Conservation (phyloP, 768 basidiomycete genomes). For the Phaeolepiota aurea region DNA sequence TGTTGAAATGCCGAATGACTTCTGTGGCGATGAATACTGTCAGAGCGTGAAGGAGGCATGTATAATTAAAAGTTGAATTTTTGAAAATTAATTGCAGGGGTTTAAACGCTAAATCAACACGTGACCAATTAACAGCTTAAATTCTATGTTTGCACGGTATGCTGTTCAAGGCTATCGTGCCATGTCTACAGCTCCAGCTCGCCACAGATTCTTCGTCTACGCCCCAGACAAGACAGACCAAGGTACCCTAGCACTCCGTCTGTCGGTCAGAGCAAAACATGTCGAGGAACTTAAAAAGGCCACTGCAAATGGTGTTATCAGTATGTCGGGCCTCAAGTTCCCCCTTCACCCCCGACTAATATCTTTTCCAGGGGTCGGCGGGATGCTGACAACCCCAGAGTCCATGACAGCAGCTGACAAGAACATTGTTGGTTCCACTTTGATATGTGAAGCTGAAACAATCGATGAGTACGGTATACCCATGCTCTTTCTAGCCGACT, state of each 20-base stretch:
- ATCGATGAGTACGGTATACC: conserved; percentile 31
- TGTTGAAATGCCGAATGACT: no score
- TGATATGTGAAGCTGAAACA: conserved; percentile 46
- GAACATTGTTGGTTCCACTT: conserved; percentile 54
- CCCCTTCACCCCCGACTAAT: no score
- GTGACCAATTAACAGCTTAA: no score
- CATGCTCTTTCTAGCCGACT: conserved; percentile 9
- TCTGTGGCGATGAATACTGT: no score
- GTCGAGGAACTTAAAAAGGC: conserved; percentile 33
- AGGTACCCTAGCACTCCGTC: conserved; percentile 46
- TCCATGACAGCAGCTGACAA: conserved; percentile 38
- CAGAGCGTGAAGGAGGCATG: no score
- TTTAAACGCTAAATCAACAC: no score
- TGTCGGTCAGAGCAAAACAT: conserved; percentile 48
- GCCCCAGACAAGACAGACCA: conserved; percentile 60
- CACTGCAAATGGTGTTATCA: conserved; percentile 37
- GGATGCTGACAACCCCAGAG: conserved; percentile 52
- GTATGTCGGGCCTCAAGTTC: conserved; percentile 30
- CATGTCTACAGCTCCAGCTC: conserved; percentile 7
- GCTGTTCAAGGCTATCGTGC: conserved; percentile 6
- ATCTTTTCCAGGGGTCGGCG: conserved; percentile 50
- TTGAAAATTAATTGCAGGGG: no score
- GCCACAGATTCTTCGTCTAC: conserved; percentile 39
- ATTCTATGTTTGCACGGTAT: no score
- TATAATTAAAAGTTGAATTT: no score